These are phyloP conservation scores for Exophiala calicioides DNA, from an alignment of 2,329 filamentous ascomycete genomes.

Conservation along the genomic window DNA sequence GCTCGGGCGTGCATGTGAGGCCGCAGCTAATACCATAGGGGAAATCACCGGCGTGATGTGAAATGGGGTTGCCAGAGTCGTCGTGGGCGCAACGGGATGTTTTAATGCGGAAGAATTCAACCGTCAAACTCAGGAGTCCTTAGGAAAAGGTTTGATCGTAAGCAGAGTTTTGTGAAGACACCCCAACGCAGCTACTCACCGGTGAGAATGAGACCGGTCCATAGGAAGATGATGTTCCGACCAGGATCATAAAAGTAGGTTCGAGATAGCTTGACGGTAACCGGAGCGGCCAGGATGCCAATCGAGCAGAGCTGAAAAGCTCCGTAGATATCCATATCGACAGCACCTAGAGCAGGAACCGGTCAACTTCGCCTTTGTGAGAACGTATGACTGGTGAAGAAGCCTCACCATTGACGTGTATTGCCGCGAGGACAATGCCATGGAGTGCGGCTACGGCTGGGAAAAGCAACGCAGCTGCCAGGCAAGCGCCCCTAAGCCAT, in stretches of 20 bases:
- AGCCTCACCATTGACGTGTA: slow-evolving; percentile 60
- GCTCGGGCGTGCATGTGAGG: slow-evolving; percentile 48
- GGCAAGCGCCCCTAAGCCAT: slow-evolving; percentile 64
- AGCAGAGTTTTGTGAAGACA: background rate
- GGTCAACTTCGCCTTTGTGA: background rate
- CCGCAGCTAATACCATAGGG: slow-evolving; percentile 50
- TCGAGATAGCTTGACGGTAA: slow-evolving; percentile 61
- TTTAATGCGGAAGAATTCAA: slow-evolving; percentile 63
- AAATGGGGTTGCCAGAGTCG: slow-evolving; percentile 41
- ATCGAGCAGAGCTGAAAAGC: slow-evolving; percentile 69
- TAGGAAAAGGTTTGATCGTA: slow-evolving; percentile 30
- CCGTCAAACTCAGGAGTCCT: slow-evolving; percentile 61
- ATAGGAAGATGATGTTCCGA: slow-evolving; percentile 66
- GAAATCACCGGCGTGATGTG: slow-evolving; percentile 44
- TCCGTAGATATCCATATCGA: slow-evolving; percentile 69
- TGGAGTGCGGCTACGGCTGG: slow-evolving; percentile 67
- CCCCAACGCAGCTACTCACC: slow-evolving; percentile 43
- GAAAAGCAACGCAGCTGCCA: slow-evolving; percentile 63
- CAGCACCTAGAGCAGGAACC: slow-evolving; percentile 50
- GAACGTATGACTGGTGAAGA: background rate
- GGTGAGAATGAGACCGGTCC: slow-evolving; percentile 62
- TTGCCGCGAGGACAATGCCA: slow-evolving; percentile 59
- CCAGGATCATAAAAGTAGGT: slow-evolving; percentile 67
- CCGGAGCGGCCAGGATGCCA: slow-evolving; percentile 64
- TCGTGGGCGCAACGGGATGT: slow-evolving; percentile 47